Evolutionary conservation across 805 yeast species (phyloP), one percentile per base, ranked within the genome.

Genomic region (Yarrowia yakushimensis): DNA sequence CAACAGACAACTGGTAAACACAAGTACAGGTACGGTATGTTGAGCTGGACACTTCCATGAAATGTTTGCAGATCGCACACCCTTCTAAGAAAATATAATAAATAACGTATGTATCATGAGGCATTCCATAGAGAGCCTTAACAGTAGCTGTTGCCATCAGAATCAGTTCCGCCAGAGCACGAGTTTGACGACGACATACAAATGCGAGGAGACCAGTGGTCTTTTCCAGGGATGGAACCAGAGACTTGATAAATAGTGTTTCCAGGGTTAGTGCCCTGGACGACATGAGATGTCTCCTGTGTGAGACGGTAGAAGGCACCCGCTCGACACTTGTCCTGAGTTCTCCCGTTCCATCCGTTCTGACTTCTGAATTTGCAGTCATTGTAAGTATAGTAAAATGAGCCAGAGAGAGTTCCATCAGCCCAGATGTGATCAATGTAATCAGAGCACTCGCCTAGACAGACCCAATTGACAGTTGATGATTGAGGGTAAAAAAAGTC

Each of bases 371-470:
- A 48, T 11, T 48, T 48, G 39, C 55, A 48, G 39, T 48, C 55
- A 22, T 31, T 48, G 39, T 48, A 74, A 69, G 66, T 79, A 77
- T 23, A 82, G 81, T 64, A 87, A 76, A 71, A 86, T 77, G 81
- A 87, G 83, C 63, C 88, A 78, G 9, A 87, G 88, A 69, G 88
- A 67, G 72, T 89, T 88, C 92, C 93, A 86, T 15, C 86, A 22
- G 37, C 55, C 55, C 55, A 48, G 28, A 48, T 48, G 39, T 48
- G 55, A 12, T 48, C 39, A 94, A 88, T 17, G 74, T 82, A 27
- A 81, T 90, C 60, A 82, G 85, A 11, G 80, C 77, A 59, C 63
- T 67, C 15, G 90, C 85, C 8, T 70, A 77, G 45, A 75, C 78
- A 6, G 77, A 79, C 34, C 96, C 97, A 30, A 82, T 86, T 36